Evolutionary conservation across 208 protist genomes (phyloP).

Genomic region (Trypanosoma scelopori): DNA sequence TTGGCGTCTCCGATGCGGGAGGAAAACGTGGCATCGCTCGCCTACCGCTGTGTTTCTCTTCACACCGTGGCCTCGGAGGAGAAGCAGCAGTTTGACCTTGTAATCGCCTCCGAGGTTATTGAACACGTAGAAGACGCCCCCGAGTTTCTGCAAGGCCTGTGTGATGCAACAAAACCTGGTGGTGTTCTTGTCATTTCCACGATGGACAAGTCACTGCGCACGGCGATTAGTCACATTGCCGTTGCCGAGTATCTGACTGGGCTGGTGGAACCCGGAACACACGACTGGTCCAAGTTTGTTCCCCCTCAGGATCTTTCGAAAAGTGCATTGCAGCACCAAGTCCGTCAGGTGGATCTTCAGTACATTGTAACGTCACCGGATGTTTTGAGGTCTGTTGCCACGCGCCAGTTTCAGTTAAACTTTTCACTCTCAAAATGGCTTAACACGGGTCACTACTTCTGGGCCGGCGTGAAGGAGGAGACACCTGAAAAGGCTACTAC

Average conservation of each 20-base stretch:
- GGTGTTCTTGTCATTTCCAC: conserved; percentile 90
- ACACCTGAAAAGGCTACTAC: conserved; percentile 1
- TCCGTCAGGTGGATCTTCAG: conserved; percentile 60
- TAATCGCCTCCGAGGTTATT: conserved; percentile 91
- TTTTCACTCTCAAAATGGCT: conserved; percentile 57
- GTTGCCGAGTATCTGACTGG: conserved; percentile 86
- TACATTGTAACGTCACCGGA: conserved; percentile 77
- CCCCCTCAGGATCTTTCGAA: conserved; percentile 69
- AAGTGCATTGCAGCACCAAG: conserved; percentile 42
- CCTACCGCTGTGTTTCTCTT: conserved; percentile 45
- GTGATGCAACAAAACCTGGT: conserved; percentile 79
- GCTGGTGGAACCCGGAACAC: conserved; percentile 82
- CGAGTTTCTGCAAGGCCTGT: conserved; percentile 77
- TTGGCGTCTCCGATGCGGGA: not conserved
- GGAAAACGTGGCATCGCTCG: not conserved
- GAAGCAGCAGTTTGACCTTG: conserved; percentile 76
- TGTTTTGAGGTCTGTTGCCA: conserved; percentile 50
- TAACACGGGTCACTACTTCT: conserved; percentile 86
- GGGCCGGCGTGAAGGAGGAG: conserved; percentile 57
- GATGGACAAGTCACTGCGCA: conserved; percentile 87
- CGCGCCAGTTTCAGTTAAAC: conserved; percentile 63
- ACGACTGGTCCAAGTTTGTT: conserved; percentile 93
- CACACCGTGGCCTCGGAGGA: conserved; percentile 52
- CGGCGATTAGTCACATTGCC: conserved; percentile 76
- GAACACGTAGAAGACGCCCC: conserved; percentile 92